Base-by-base conservation (phyloP, 768 basidiomycete species). In the Naganishia randhawae region DNA sequence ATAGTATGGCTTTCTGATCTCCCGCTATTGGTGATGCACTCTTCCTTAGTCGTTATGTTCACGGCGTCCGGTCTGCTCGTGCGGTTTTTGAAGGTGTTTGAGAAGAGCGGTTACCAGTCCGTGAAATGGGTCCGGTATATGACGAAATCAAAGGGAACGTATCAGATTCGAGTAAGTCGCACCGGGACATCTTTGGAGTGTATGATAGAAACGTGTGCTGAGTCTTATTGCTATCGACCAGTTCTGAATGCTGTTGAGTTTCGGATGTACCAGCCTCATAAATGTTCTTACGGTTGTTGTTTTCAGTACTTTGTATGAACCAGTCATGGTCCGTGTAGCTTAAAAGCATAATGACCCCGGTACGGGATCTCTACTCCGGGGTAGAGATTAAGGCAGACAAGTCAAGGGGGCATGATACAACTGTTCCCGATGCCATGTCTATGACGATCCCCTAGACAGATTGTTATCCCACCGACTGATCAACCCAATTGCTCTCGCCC, bases 31-130 rank as follows among this genome's bases (percentile, higher is more conserved):
- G 14, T 19, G 19, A 32, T 53, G 1, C 22, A 39, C 62, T 9
- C 27, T 19, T n/a, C 27, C 17, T 41, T 94, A 82, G 96, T 99
- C 67, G 84, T 99, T 73, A 99, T 99, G 96, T 92, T 98, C 81
- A 98, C 96, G 0, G 85, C 96, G 13, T 97, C 95, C 13, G 96
- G 96, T 1, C 80, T 99, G 74, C 89, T 95, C 61, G 96, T 99
- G 50, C 86, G 95, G 63, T 99, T 97, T 85, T 81, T 99, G 76
- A 98, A 97, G 80, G 95, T 99, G 19, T 98, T 97, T 73, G 96
- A 98, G 83, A 96, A 92, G 84, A 86, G 85, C 78, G 91, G 87
- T 71, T 98, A 98, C 77, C 87, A 92, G 71, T 93, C 91, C 72
- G 87, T 96, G 68, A 95, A 95, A 80, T 95, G 93, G 93, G 93